Base-by-base conservation (phyloP, 768 basidiomycete genomes). In the Naematelia encephala region DNA sequence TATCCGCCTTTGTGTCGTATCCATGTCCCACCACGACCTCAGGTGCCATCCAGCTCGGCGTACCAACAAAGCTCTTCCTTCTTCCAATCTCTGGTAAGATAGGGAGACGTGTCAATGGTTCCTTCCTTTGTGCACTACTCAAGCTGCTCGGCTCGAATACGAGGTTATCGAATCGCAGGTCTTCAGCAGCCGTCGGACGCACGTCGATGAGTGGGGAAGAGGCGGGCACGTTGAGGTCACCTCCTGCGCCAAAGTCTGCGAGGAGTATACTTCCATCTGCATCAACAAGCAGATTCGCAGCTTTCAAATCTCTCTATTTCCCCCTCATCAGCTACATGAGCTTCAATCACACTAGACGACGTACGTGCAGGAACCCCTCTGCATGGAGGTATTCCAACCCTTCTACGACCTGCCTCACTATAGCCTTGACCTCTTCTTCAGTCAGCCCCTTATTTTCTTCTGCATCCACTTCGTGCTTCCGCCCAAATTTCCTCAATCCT, bases 11-110 rank as follows among this genome's bases (percentile, higher is more conserved):
- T 1, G 66, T 56, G 54, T 93, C 91, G 74, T 93, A 94, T 56
- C 84, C 84, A 64, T 83, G 83, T 51, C 91, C 88, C 65, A 87
- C 83, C 48, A 97, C 89, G 22, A 96, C 83, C 68, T 97, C 93
- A 1, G 93, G 93, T 0, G 93, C 90, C 92, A 96, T 97, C 90
- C 90, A 96, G 73, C 89, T 90, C 1, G 93, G 93, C 85, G 92
- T 96, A 50, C 93, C 93, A 13, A 96, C 93, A 70, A 96, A 96
- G 10, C 87, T 89, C 72, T 87, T 89, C 57, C 92, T 84, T 70
- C 89, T 91, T n/a, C 86, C 34, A 29, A 27, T n/a, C 21, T 55
- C 43, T 29, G 28, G 22, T 34, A 27, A 5, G 57, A 51, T 2
- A 16, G 19, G 23, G 42, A 12, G 52, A 48, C n/a, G 34, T 21